Evolutionary conservation across 2,329 filamentous ascomycete species (phyloP).

Genomic region (Coniochaeta prunicola): DNA sequence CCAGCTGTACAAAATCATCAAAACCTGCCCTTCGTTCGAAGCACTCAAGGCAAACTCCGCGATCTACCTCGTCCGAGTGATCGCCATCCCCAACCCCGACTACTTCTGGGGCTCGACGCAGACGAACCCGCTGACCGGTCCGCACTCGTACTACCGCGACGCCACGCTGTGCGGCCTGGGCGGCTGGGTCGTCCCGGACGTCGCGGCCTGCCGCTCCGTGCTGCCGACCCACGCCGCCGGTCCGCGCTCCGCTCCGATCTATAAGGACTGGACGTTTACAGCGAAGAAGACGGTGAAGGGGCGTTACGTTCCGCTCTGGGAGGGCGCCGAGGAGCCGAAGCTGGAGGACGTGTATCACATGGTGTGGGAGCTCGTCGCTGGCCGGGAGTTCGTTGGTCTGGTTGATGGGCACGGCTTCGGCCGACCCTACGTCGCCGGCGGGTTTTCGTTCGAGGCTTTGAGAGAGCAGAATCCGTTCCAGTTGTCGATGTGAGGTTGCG

Average conservation of each 20-base stretch:
- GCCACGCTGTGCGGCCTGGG: slow-evolving; percentile 11
- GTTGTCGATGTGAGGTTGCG: too few relatives aligned
- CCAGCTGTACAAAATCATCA: slow-evolving; percentile 1
- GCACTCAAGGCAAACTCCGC: slow-evolving; percentile 10
- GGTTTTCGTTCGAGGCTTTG: slow-evolving; percentile 1
- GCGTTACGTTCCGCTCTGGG: slow-evolving; percentile 12
- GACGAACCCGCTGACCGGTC: slow-evolving; percentile 7
- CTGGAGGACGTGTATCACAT: slow-evolving; percentile 18
- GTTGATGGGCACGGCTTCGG: slow-evolving; percentile 10
- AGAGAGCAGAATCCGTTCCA: slow-evolving; percentile 9
- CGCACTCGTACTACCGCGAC: slow-evolving; percentile 3
- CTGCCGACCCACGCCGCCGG: not conserved
- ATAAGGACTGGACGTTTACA: slow-evolving; percentile 6
- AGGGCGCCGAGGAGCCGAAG: slow-evolving; percentile 12
- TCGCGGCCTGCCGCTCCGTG: not conserved
- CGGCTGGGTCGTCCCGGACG: slow-evolving; percentile 14
- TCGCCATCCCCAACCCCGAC: slow-evolving; percentile 8
- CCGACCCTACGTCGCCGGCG: not conserved
- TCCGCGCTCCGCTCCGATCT: not conserved
- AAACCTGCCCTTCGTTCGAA: slow-evolving; percentile 2
- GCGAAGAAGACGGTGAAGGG: slow-evolving; percentile 8
- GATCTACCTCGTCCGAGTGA: slow-evolving; percentile 15
- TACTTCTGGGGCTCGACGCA: slow-evolving; percentile 10
- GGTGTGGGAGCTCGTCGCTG: slow-evolving; percentile 14
- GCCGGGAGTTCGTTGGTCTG: slow-evolving; percentile 13